A percentile compares a stretch with the other conserved stretches of the same genome.
Conservation (phyloP, 2,329 filamentous ascomycete species). For the Talaromyces sp. region DNA sequence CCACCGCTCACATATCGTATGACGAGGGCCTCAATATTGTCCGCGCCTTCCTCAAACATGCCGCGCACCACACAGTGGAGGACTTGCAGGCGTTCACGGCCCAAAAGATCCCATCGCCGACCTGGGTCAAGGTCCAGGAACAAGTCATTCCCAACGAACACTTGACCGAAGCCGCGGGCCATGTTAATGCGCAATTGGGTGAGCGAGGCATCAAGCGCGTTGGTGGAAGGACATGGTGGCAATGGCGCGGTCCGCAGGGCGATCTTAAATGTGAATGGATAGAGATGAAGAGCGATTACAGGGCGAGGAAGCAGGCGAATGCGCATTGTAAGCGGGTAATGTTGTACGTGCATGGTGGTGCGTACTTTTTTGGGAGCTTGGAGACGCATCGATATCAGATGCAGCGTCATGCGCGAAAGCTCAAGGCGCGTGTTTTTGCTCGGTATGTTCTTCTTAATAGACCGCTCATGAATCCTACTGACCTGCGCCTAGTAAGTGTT, state of each 20-base stretch:
- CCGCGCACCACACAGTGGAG: conserved; percentile 86
- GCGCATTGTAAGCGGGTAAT: conserved; percentile 71
- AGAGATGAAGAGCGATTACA: conserved; percentile 83
- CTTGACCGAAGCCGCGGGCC: conserved; percentile 62
- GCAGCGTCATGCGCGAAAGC: conserved; percentile 89
- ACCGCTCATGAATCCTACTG: background rate
- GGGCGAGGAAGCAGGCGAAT: conserved; percentile 62
- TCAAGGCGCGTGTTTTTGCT: conserved; percentile 85
- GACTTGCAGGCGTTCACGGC: conserved; percentile 87
- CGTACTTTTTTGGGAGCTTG: conserved; percentile 92
- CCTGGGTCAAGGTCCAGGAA: conserved; percentile 78
- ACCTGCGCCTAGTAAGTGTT: conserved; percentile 9
- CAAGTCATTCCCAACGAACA: conserved; percentile 63
- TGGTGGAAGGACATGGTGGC: conserved; percentile 84
- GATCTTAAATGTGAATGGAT: conserved; percentile 86
- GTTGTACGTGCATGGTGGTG: conserved; percentile 90
- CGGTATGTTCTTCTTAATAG: conserved; percentile 40
- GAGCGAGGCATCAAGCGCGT: conserved; percentile 68
- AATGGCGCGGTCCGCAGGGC: conserved; percentile 68
- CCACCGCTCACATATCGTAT: conserved; percentile 88
- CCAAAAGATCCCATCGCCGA: conserved; percentile 86
- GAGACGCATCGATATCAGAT: conserved; percentile 98
- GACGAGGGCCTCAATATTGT: conserved; percentile 87
- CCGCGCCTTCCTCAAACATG: conserved; percentile 77
- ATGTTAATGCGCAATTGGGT: conserved; percentile 72